Percentiles rank a stretch among this genome's conserved stretches.
These are phyloP conservation scores for Exophiala sp. DNA, from an alignment of 2,329 filamentous ascomycete species.

Conservation along the genomic window DNA sequence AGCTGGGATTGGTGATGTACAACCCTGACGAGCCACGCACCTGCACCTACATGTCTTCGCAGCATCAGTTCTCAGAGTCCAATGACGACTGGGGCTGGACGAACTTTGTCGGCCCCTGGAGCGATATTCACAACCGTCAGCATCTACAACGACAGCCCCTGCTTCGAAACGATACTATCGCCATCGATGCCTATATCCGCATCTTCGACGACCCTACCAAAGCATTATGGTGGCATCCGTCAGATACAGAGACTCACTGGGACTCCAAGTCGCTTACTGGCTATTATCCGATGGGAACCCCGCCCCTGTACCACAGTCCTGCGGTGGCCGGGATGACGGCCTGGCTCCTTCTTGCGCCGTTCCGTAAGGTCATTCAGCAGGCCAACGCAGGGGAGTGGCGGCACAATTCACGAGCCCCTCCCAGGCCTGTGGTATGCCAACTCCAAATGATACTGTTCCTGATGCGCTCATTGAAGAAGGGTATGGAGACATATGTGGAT, in stretches of 20 bases:
- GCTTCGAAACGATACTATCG: slow-evolving; percentile 55
- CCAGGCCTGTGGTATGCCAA: slow-evolving; percentile 47
- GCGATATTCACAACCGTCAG: slow-evolving; percentile 53
- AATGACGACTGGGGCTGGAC: slow-evolving; percentile 60
- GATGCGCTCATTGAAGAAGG: slow-evolving; percentile 42
- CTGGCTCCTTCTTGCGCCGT: slow-evolving; percentile 55
- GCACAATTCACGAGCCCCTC: slow-evolving; percentile 41
- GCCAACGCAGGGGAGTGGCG: slow-evolving; percentile 45
- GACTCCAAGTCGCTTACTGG: slow-evolving; percentile 54
- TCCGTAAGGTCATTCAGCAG: slow-evolving; percentile 51
- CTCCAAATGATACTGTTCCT: slow-evolving; percentile 49
- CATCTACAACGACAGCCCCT: slow-evolving; percentile 54
- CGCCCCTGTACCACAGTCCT: slow-evolving; percentile 41
- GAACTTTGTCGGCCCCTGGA: slow-evolving; percentile 54
- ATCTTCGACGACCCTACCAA: slow-evolving; percentile 55
- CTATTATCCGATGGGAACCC: slow-evolving; percentile 47
- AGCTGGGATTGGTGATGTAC: slow-evolving; percentile 57
- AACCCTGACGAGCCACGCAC: slow-evolving; percentile 58
- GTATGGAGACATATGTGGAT: slow-evolving; percentile 36
- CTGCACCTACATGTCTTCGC: slow-evolving; percentile 50
- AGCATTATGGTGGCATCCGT: slow-evolving; percentile 56
- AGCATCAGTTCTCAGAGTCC: slow-evolving; percentile 54
- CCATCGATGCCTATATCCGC: slow-evolving; percentile 57
- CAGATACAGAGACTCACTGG: slow-evolving; percentile 46
- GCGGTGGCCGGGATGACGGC: slow-evolving; percentile 52